Conservation (phyloP, 352 stramenopile genomes). For the Phytopythium delawarense region DNA sequence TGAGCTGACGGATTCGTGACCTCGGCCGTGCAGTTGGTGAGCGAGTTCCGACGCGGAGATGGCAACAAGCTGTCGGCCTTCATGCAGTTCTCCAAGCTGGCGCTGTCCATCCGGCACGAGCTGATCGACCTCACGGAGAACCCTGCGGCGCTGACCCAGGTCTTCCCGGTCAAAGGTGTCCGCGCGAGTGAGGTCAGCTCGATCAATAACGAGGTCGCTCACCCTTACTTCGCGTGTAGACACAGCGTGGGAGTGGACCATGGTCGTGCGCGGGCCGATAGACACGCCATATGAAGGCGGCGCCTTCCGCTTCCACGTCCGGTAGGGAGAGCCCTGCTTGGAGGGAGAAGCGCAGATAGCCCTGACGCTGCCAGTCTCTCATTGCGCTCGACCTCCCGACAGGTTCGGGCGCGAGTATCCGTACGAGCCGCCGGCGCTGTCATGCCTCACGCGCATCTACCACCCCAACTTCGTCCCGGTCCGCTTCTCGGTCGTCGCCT, state of each 20-base stretch:
- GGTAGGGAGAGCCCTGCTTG: slow-evolving; percentile 9
- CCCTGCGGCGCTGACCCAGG: slow-evolving; percentile 23
- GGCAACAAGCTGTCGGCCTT: slow-evolving; percentile 56
- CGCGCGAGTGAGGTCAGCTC: too few relatives aligned
- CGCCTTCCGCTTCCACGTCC: slow-evolving; percentile 38
- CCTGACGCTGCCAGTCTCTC: not conserved
- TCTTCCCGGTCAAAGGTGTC: slow-evolving; percentile 40
- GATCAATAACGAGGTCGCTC: too few relatives aligned
- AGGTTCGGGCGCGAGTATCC: slow-evolving; percentile 59
- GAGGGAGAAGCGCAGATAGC: not conserved
- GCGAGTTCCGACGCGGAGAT: slow-evolving; percentile 51
- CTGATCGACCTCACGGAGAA: slow-evolving; percentile 26
- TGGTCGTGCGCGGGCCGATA: slow-evolving; percentile 25
- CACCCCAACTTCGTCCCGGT: slow-evolving; percentile 72
- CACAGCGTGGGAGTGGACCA: slow-evolving; percentile 50
- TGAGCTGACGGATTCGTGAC: not conserved
- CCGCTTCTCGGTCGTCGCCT: not conserved
- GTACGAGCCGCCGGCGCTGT: slow-evolving; percentile 43
- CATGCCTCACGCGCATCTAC: slow-evolving; percentile 52
- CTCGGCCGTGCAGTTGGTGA: slow-evolving; percentile 42
- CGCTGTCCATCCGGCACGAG: slow-evolving; percentile 45
- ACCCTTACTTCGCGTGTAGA: slow-evolving; percentile 11
- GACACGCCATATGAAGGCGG: slow-evolving; percentile 43
- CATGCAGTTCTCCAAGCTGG: slow-evolving; percentile 62
- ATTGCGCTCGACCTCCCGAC: not conserved